Base-by-base conservation (phyloP, 2,329 filamentous ascomycete species). In the Aspergillus neotritici region DNA sequence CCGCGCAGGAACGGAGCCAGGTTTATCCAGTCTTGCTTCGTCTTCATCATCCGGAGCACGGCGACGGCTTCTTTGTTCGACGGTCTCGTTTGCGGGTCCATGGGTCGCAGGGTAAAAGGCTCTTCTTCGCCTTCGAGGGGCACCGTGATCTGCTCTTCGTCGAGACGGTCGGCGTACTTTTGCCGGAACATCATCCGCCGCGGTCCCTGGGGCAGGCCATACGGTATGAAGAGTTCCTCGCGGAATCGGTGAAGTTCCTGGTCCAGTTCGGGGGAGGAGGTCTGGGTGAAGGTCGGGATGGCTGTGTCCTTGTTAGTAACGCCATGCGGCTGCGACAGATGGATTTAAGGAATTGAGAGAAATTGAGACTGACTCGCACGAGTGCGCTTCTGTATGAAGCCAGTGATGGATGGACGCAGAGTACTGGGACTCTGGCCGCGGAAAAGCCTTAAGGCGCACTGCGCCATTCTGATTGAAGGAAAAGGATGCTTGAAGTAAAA, bases 191-290 rank as follows among this genome's bases (percentile, higher is more conserved):
- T 63, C 34, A 68, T 58, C 32, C 56, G 60, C 46, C 60, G 61
- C 44, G 72, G 69, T 33, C 58, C 58, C 5, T 54, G 45, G 30
- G 57, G 53, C 4, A 73, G 61, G 31, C 62, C 61, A 37, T 58
- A 60, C 21, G 70, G 70, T 28, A 71, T 66, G 54, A 73, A 72
- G 38, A 72, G 57, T 32, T 66, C 62, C 47, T 71, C 53, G 50
- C 70, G 69, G 55, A 68, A 70, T 46, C 57, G 59, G 21, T 60
- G 51, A 28, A 73, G 61, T 37, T 66, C 56, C 34, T 63, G 50
- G 50, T 71, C 63, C 43, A 72, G 57, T 52, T 71, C 64, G 37
- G 63, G 50, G 21, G 66, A 68, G 12, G 61, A 60, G 37, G 67
- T 67, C 11, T 62, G 59, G 25, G 53, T 51, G 52, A 72, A 72